A percentile compares a stretch with the other conserved stretches of the same genome.
phyloP scores from a whole-genome alignment of 148 eudicot genomes.

The Talinum fruticosum region DNA sequence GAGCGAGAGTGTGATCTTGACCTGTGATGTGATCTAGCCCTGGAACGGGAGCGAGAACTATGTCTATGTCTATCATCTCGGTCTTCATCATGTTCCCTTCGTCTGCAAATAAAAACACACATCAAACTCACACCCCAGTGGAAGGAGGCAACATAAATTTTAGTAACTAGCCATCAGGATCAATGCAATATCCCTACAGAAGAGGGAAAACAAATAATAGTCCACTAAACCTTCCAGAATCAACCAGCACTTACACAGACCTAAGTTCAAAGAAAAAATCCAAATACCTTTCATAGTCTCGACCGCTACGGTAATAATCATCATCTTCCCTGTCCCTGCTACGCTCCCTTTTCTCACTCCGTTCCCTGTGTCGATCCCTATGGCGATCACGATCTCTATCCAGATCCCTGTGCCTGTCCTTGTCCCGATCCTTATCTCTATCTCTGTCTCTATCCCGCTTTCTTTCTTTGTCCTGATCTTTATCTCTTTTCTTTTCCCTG shows the following conservation, averaged over 20 bases:
- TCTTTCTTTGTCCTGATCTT: slow-evolving; percentile 33
- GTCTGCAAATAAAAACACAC: slow-evolving; percentile 33
- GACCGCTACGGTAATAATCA: slow-evolving; percentile 52
- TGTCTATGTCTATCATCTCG: slow-evolving; percentile 59
- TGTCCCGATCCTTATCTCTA: not conserved
- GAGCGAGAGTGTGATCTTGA: slow-evolving; percentile 75
- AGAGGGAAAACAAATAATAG: not conserved
- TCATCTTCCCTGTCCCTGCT: slow-evolving; percentile 58
- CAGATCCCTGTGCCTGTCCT: not conserved
- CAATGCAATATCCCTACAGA: not conserved
- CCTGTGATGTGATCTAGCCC: slow-evolving; percentile 69
- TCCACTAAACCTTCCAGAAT: not conserved
- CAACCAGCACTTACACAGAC: not conserved
- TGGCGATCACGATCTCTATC: slow-evolving; percentile 49
- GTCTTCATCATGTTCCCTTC: slow-evolving; percentile 21
- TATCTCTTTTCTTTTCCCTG: slow-evolving; percentile 36
- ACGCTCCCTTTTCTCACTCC: slow-evolving; percentile 69
- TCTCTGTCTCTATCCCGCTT: slow-evolving; percentile 15
- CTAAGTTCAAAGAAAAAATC: not conserved
- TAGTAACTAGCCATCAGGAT: not conserved
- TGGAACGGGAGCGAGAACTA: slow-evolving; percentile 68
- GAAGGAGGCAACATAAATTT: not conserved
- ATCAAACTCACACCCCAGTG: not conserved
- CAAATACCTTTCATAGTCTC: slow-evolving; percentile 60
- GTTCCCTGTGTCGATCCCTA: slow-evolving; percentile 51